Percentiles rank a stretch among this genome's conserved stretches.
Evolutionary conservation across 139 green algal genomes (phyloP).

Genomic region (Pleodorina starrii): DNA sequence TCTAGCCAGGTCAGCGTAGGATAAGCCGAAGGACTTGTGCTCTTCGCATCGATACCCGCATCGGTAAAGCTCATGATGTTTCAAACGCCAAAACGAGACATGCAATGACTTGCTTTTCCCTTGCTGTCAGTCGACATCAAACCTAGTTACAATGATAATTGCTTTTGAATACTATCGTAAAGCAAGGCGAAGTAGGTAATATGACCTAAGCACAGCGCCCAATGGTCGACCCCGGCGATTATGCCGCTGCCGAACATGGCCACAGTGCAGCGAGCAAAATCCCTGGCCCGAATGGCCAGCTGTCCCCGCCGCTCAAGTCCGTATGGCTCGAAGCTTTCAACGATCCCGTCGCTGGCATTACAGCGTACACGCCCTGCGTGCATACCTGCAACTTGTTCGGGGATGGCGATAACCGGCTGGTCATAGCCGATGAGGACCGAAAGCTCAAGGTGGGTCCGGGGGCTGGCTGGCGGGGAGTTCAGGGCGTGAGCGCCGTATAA

Average conservation of each 20-base stretch:
- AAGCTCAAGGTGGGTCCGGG: slow-evolving; percentile 73
- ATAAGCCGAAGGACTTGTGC: no score
- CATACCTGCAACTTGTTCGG: slow-evolving; percentile 76
- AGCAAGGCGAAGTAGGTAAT: no score
- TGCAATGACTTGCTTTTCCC: no score
- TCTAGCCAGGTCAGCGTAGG: no score
- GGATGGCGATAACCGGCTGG: slow-evolving; percentile 79
- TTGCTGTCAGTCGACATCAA: no score
- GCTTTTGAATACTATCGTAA: no score
- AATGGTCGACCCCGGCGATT: slow-evolving; percentile 33
- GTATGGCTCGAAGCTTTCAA: slow-evolving; percentile 48
- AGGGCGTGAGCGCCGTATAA: no score
- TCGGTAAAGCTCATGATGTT: no score
- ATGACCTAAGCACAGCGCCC: not conserved
- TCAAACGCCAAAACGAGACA: no score
- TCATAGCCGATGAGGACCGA: slow-evolving; percentile 75
- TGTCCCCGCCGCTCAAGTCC: not conserved
- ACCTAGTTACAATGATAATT: no score
- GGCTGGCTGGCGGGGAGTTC: no score
- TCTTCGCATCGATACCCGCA: no score
- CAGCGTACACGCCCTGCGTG: slow-evolving; percentile 68
- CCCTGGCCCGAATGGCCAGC: not conserved
- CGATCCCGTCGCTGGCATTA: slow-evolving; percentile 71
- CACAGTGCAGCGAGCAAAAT: not conserved
- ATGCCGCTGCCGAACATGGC: not conserved